Percentiles rank a stretch among this genome's conserved stretches.
Conservation (phyloP, 1,284 basidiomycete genomes). For the Fomitopsis schrenkii region DNA sequence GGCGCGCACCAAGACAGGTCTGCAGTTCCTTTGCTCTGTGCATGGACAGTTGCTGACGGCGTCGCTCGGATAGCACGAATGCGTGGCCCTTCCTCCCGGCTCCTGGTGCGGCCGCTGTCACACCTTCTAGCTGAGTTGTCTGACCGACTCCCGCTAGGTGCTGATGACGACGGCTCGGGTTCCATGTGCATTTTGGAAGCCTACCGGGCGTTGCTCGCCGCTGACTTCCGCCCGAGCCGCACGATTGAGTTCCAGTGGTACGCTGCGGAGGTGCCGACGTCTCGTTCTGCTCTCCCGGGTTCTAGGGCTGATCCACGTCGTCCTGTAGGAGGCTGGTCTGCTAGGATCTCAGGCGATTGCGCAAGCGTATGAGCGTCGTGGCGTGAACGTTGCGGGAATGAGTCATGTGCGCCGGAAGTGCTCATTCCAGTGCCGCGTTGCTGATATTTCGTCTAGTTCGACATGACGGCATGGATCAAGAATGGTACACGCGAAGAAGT, state of each 20-base stretch:
- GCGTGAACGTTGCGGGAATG: constrained; percentile 81
- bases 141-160: constrained; percentile 30
- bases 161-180: constrained; percentile 91
- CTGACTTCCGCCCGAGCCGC: constrained; percentile 72
- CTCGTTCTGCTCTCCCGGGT: background rate
- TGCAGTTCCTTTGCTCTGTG: constrained; percentile 13
- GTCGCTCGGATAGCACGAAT: constrained; percentile 58
- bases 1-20: constrained; percentile 91
- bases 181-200: constrained; percentile 90
- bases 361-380: constrained; percentile 62
- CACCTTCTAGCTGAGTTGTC: background rate
- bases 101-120: constrained; percentile 52
- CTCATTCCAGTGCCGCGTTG: constrained; percentile 13
- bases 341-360: constrained; percentile 94
- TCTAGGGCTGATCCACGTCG: constrained; percentile 19
- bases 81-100: constrained; percentile 86
- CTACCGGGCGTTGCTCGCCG: constrained; percentile 78
- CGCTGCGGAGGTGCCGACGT: constrained; percentile 64
- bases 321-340: constrained; percentile 80
- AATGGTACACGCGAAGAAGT: constrained; percentile 82
- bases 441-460: constrained; percentile 52
- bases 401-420: constrained; percentile 55
- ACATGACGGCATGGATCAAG: constrained; percentile 98
- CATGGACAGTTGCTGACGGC: constrained; percentile 2
- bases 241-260: constrained; percentile 97